These are phyloP conservation scores for apple (Malus domestica) DNA, from an alignment of 306 rosid genomes.

Conservation along the genomic window ASM211411v1 NC_041794.1:30049501-30050000, in stretches of 20 bases:
- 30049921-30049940: background rate
- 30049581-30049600: slow-evolving; percentile 56
- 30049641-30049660: slow-evolving; percentile 69
- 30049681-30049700: slow-evolving; percentile 50
- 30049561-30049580: slow-evolving; percentile 56
- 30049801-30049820: background rate
- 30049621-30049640: slow-evolving; percentile 47
- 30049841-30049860: background rate
- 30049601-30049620: slow-evolving; percentile 72
- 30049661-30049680: slow-evolving; percentile 72
- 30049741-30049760: slow-evolving; percentile 38
- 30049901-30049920: background rate
- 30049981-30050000: background rate
- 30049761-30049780: slow-evolving; percentile 14
- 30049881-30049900: background rate
- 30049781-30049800: background rate
- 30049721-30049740: slow-evolving; percentile 31
- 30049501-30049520: slow-evolving; percentile 53
- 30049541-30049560: slow-evolving; percentile 36
- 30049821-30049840: background rate
- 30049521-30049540: slow-evolving; percentile 37
- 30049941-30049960: background rate
- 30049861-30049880: background rate
- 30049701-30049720: slow-evolving; percentile 27
- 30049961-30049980: background rate